Base-by-base conservation (phyloP, 176 grass and related monocot species). In the Cymbopogon citratus region DNA sequence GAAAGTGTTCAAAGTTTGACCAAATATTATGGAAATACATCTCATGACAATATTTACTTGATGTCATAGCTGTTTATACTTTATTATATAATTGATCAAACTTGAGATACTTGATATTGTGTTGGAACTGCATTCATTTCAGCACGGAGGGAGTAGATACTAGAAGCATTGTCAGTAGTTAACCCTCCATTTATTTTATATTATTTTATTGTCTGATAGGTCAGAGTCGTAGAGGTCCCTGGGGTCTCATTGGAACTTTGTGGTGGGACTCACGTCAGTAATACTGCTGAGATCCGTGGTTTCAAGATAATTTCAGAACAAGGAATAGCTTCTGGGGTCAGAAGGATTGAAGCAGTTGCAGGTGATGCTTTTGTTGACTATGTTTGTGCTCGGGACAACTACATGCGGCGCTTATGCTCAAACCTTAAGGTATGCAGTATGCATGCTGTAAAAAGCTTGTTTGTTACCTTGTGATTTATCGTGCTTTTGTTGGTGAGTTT, bases 291-390 rank as follows among this genome's bases (percentile, higher is more conserved):
- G 74, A 91, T 98, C 40, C 92, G 92, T 76, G 95, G 95, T 46
- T 98, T 98, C 79, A 98, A 91, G 87, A 88, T 98, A 90, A 93
- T 94, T 21, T 94, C 90, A 38, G 95, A 98, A 82, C 95, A 98
- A 33, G 92, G 95, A 60, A 94, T 98, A 87, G 92, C 95, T 81
- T 98, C 92, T 87, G 95, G 95, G 80, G 33, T 93, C 75, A 94
- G 95, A 85, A 89, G 95, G 54, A 98, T 94, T 21, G 95, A 98
- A 76, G 95, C 92, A 65, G 92, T 98, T 60, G 95, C 95, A 63
- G 95, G 95, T 43, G 95, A 98, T 73, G 92, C 92, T 59, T 98
- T 98, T 78, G 76, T 98, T 60, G 92, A 94, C 45, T 94, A 98
- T 86, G 88, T 98, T 85, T 91, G 88, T 87, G 84, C 84, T 84